Percentiles rank a stretch among this genome's conserved stretches.
Evolutionary conservation across 371 early-diverging fungal species (phyloP).

Genomic region (Capillidium heterosporum): DNA sequence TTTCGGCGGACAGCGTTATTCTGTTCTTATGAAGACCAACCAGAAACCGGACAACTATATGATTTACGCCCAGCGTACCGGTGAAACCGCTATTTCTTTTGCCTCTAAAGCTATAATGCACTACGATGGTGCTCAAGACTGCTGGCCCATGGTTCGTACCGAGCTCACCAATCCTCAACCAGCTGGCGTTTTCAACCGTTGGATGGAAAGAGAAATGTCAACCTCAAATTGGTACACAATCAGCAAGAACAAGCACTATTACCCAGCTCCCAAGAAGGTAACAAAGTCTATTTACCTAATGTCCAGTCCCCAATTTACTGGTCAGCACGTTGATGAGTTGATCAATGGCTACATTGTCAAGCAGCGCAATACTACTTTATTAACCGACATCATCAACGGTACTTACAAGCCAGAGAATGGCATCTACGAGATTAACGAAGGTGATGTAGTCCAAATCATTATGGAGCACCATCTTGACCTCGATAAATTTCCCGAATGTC

Average conservation of each 20-base stretch:
- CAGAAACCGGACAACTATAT: slow-evolving; percentile 16
- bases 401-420: background rate
- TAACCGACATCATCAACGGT: background rate
- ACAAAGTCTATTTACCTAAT: background rate
- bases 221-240: background rate
- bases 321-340: background rate
- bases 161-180: background rate
- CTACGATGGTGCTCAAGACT: background rate
- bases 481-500: background rate
- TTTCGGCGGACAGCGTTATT: slow-evolving; percentile 18
- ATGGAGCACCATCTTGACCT: background rate
- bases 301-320: background rate
- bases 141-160: background rate
- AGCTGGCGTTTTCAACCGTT: background rate
- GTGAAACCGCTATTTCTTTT: background rate
- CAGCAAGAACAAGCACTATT: background rate
- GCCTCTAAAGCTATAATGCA: too few relatives aligned
- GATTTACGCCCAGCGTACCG: slow-evolving; percentile 5
- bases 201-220: background rate
- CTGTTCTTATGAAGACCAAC: slow-evolving; percentile 16
- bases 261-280: background rate
- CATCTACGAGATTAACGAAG: background rate
- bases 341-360: background rate
- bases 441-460: background rate
- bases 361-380: background rate